Percentiles rank a stretch among this genome's conserved stretches.
These are phyloP conservation scores for Ascosphaera aggregata DNA, from an alignment of 2,329 filamentous ascomycete genomes.

Conservation along the genomic window DNA sequence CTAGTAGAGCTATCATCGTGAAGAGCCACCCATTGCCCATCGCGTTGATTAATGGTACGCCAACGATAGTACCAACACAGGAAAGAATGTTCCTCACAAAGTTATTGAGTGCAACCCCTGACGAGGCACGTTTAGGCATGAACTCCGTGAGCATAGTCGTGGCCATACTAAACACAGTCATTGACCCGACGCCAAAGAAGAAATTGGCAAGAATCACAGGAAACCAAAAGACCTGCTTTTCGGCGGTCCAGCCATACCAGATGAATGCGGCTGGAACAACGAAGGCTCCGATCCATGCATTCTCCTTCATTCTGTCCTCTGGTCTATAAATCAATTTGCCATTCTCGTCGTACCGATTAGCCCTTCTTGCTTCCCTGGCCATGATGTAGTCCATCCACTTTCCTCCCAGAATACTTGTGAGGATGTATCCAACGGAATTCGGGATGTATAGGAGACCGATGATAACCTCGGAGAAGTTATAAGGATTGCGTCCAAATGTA, in stretches of 20 bases:
- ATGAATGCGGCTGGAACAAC: constrained; percentile 48
- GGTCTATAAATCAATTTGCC: constrained; percentile 46
- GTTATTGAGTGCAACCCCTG: constrained; percentile 60
- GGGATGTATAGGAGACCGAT: constrained; percentile 61
- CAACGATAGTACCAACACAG: constrained; percentile 45
- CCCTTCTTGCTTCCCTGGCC: constrained; percentile 48
- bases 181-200: constrained; percentile 51
- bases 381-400: constrained; percentile 64
- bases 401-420: constrained; percentile 45
- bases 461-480: constrained; percentile 42
- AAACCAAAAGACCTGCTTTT: constrained; percentile 39
- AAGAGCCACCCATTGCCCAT: constrained; percentile 60
- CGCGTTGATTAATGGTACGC: constrained; percentile 43
- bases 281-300: constrained; percentile 51
- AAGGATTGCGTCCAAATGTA: constrained; percentile 42
- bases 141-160: constrained; percentile 77
- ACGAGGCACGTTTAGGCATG: constrained; percentile 45
- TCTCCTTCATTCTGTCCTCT: constrained; percentile 64
- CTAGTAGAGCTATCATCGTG: constrained; percentile 33
- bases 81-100: constrained; percentile 59
- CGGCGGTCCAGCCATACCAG: constrained; percentile 53
- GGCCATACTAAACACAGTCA: constrained; percentile 51
- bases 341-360: constrained; percentile 40
- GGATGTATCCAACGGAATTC: constrained; percentile 46
- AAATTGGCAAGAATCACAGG: constrained; percentile 41